Evolutionary conservation across 306 rosid genomes (phyloP).

Genomic region (Vachellia collinsii): DNA sequence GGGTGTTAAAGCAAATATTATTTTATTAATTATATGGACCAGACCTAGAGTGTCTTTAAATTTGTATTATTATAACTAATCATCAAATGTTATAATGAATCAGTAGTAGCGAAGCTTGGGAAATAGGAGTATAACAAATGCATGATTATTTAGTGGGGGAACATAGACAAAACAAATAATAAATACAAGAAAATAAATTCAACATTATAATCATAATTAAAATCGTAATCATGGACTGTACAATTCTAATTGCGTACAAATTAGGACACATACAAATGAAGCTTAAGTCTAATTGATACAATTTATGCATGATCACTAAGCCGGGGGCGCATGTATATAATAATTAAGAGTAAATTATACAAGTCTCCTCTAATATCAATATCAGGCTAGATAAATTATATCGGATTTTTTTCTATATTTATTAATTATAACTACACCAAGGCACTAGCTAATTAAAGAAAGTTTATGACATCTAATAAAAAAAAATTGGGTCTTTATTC

Average conservation of each 20-base stretch:
- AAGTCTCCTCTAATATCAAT: no score
- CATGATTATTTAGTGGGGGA: neutral
- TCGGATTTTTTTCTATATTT: no score
- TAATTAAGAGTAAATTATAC: neutral
- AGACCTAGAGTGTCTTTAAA: neutral
- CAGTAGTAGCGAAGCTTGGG: neutral
- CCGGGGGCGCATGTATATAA: neutral
- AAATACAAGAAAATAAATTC: neutral
- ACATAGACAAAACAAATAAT: neutral
- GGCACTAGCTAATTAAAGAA: no score
- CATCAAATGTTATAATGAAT: neutral
- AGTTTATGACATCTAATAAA: no score
- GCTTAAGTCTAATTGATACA: neutral
- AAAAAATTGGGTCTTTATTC: no score
- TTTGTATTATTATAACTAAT: neutral
- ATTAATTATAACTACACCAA: no score
- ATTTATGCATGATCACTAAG: neutral
- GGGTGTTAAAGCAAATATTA: no score
- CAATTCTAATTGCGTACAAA: neutral
- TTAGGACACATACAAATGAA: conserved; percentile 6
- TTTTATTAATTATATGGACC: neutral
- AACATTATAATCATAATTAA: neutral
- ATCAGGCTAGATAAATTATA: no score
- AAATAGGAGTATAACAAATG: neutral
- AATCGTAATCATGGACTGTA: neutral